Evolutionary conservation across 2,329 filamentous ascomycete genomes (phyloP), one percentile per base, ranked within the genome.

Genomic region (Grosmannia serpens): DNA sequence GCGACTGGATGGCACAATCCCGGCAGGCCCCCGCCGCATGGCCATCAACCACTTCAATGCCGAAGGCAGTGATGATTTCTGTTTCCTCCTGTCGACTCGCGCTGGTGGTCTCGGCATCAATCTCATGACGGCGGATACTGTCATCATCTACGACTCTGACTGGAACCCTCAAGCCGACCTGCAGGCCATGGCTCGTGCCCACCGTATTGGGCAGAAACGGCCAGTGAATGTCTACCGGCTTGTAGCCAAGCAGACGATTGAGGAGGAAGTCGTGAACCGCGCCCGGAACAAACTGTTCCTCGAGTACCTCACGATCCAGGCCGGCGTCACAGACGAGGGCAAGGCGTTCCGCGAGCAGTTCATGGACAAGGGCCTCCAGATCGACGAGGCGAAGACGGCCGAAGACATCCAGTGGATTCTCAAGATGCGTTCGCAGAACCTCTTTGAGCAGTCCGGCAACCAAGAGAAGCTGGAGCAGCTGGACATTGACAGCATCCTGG

Each of bases 131-230:
- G 94, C 94, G 9, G 95, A 99, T 68, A 99, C 94, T 0, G 94
- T 99, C 64, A 86, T 99, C 66, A 87, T 99, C 51, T 99, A 97
- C 67, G 95, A 99, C 70, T 97, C 94, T 0, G 91, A 96, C 68
- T 99, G 95, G 94, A 99, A 99, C 65, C 95, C 94, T 22, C 94
- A 99, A 70, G 94, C 94, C 8, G 95, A 99, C 76, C 76, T 99
- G 64, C 94, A 99, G 71, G 94, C 94, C 47, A 99, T 99, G 94
- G 94, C 94, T 60, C 87, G 94, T 72, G 95, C 95, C 60, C 95
- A 99, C 73, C 88, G 94, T 71, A 99, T 99, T 64, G 94, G 94
- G 3, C 94, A 99, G 70, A 96, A 94, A 70, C 91, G 86, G 62
- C 92, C 94, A 8, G 94, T 99, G 64, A 97, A 89, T 64, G 92